phyloP scores from a whole-genome alignment of 352 stramenopile genomes.

The Globisporangium irregulare region DNA sequence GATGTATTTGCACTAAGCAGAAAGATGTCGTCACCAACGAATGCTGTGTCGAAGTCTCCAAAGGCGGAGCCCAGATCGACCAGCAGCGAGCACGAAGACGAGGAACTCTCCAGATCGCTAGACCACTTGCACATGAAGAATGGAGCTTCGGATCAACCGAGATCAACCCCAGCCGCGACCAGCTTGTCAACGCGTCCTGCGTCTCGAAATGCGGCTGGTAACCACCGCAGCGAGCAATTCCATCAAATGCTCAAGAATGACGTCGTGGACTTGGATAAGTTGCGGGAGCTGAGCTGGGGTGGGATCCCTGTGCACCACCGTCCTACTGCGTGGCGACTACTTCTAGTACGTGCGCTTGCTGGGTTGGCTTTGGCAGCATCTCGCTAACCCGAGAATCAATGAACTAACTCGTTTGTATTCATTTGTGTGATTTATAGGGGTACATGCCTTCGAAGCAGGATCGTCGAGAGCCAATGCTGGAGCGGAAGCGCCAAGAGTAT shows the following conservation, averaged over 20 bases:
- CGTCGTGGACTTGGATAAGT: conserved; percentile 86
- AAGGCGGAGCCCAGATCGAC: neutral
- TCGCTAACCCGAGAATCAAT: neutral
- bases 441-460: conserved; percentile 96
- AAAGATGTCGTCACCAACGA: conserved; percentile 32
- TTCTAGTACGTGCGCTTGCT: conserved; percentile 72
- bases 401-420: neutral
- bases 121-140: conserved; percentile 21
- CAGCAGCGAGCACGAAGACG: conserved; percentile 23
- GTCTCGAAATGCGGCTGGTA: conserved; percentile 64
- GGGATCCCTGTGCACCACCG: conserved; percentile 86
- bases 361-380: neutral
- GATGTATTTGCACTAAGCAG: conserved; percentile 14
- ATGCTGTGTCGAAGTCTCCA: conserved; percentile 16
- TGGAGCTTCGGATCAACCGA: conserved; percentile 5
- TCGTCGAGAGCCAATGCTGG: conserved; percentile 87
- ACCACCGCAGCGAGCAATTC: conserved; percentile 76
- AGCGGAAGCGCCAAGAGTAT: conserved; percentile 96
- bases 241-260: conserved; percentile 62
- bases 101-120: conserved; percentile 23
- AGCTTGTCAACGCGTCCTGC: conserved; percentile 14
- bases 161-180: neutral
- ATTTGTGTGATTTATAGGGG: conserved; percentile 34
- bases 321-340: conserved; percentile 93
- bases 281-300: conserved; percentile 91